These are phyloP conservation scores for Phytophthora palmivora DNA, from an alignment of 352 stramenopile genomes.

Conservation along the genomic window DNA sequence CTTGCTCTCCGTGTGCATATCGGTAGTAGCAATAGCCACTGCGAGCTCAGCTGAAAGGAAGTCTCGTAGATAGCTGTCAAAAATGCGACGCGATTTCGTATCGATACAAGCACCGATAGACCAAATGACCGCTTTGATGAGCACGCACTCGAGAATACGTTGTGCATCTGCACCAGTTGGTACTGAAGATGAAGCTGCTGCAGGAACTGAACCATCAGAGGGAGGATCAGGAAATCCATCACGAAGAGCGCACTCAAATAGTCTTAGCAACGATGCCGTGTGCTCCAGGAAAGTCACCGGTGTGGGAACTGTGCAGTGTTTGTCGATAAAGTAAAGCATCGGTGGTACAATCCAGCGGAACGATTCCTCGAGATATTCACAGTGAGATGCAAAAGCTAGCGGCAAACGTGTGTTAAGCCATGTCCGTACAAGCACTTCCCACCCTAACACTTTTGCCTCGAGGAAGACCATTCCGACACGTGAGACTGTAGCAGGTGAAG, in stretches of 20 bases:
- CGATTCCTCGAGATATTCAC: constrained; percentile 68
- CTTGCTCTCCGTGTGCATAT: constrained; percentile 12
- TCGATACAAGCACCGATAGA: constrained; percentile 93
- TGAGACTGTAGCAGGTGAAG: constrained; percentile 91
- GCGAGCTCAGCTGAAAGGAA: constrained; percentile 58
- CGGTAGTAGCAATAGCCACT: constrained; percentile 21
- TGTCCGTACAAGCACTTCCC: constrained; percentile 88
- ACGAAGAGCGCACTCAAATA: constrained; percentile 87
- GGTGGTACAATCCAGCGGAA: constrained; percentile 93
- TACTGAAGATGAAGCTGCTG: constrained; percentile 46
- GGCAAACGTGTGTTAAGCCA: constrained; percentile 81
- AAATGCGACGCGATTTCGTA: constrained; percentile 76
- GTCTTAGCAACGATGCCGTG: constrained; percentile 78
- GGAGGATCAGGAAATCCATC: constrained; percentile 36
- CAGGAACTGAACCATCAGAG: constrained; percentile 17
- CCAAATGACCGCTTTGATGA: constrained; percentile 91
- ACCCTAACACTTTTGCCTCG: constrained; percentile 91
- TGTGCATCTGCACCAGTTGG: constrained; percentile 65
- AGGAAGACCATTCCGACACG: constrained; percentile 95
- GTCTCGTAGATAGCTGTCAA: constrained; percentile 87
- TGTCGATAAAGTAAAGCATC: constrained; percentile 93
- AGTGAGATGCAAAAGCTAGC: constrained; percentile 39
- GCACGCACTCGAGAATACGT: constrained; percentile 84
- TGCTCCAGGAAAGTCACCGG: constrained; percentile 93
- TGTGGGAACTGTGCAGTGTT: constrained; percentile 84